phyloP scores from a whole-genome alignment of 192 early-diverging fungal genomes.

The Geranomyces variabilis region DNA sequence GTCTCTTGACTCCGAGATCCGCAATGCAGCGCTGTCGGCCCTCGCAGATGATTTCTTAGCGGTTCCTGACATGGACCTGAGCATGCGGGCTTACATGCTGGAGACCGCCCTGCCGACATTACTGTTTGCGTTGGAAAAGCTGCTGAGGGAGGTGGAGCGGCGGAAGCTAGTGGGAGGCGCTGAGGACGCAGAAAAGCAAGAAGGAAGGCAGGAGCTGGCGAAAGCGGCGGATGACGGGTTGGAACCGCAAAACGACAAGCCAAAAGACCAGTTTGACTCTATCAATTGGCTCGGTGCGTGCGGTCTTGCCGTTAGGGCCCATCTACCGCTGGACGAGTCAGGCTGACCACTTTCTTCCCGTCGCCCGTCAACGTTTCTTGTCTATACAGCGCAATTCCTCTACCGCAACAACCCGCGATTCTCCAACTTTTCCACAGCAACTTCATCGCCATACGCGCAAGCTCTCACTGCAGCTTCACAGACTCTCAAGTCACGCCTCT shows the following conservation, averaged over 20 bases:
- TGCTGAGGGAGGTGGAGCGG: constrained; percentile 46
- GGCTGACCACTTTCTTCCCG: too few species aligned
- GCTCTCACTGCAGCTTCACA: constrained; percentile 37
- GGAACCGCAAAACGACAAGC: constrained; percentile 40
- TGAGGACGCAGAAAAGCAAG: background rate
- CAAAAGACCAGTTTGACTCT: constrained; percentile 46
- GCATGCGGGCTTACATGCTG: constrained; percentile 52
- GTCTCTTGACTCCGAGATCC: constrained; percentile 28
- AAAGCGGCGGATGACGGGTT: constrained; percentile 16
- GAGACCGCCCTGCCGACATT: constrained; percentile 54
- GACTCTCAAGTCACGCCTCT: constrained; percentile 46
- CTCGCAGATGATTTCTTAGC: constrained; percentile 48
- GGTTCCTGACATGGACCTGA: constrained; percentile 45
- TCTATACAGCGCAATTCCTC: constrained; percentile 54
- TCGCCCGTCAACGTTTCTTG: constrained; percentile 11
- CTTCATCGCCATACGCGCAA: constrained; percentile 43
- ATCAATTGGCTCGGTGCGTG: constrained; percentile 61
- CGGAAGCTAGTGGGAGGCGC: constrained; percentile 26
- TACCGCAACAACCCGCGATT: constrained; percentile 62
- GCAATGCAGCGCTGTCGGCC: constrained; percentile 38
- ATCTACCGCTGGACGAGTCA: background rate
- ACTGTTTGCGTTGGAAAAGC: constrained; percentile 50
- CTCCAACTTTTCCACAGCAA: constrained; percentile 41
- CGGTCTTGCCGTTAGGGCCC: background rate
- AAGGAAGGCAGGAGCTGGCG: background rate